Percentiles rank a stretch among this genome's conserved stretches.
phyloP scores from a whole-genome alignment of 1,284 basidiomycete genomes.

The Pseudozyma sp. region DNA sequence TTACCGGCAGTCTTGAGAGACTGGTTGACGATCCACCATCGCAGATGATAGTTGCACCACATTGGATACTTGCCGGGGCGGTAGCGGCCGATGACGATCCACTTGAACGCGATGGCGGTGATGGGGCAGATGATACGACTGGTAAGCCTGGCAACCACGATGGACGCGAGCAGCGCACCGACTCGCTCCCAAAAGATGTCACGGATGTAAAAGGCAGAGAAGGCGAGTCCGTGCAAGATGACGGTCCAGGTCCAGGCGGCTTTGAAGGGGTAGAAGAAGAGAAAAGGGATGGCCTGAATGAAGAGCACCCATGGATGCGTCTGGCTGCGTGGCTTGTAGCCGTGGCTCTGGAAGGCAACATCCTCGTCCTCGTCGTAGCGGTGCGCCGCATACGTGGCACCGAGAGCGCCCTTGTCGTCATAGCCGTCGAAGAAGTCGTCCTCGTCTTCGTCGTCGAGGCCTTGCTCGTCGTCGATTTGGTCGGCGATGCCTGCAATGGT shows the following conservation, averaged over 20 bases:
- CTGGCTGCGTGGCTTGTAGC: constrained; percentile 66
- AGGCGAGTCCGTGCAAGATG: constrained; percentile 67
- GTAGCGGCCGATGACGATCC: constrained; percentile 67
- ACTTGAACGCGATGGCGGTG: constrained; percentile 68
- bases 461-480: constrained; percentile 64
- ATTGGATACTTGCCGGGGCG: constrained; percentile 68
- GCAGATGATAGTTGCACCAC: constrained; percentile 69
- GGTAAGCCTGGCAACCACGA: constrained; percentile 65
- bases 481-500: constrained; percentile 66
- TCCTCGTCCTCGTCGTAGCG: constrained; percentile 64
- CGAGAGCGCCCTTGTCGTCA: constrained; percentile 64
- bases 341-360: constrained; percentile 64
- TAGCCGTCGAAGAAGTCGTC: constrained; percentile 60
- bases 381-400: constrained; percentile 59
- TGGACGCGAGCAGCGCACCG: constrained; percentile 64
- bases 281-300: constrained; percentile 63
- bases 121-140: constrained; percentile 68
- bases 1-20: constrained; percentile 67
- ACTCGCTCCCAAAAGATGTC: constrained; percentile 68
- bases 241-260: constrained; percentile 69
- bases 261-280: constrained; percentile 68
- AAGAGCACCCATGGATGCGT: constrained; percentile 66
- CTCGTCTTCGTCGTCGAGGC: constrained; percentile 59
- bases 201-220: constrained; percentile 68
- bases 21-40: constrained; percentile 69